A percentile compares a stretch with the other conserved stretches of the same genome.
Evolutionary conservation across 2,329 filamentous ascomycete genomes (phyloP).

Genomic region (Fusarium veterinarium): DNA sequence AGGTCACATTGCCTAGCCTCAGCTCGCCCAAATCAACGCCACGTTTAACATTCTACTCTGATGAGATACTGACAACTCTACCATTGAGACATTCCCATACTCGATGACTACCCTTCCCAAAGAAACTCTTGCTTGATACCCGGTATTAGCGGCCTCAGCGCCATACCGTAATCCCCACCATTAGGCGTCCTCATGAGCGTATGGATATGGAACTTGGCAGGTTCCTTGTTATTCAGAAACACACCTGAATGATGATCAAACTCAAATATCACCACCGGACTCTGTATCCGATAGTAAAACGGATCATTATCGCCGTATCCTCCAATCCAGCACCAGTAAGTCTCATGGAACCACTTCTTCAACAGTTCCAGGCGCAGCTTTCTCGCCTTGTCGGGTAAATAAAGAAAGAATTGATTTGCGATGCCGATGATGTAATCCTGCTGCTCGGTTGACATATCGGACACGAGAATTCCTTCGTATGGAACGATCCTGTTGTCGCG

Average conservation of each 20-base stretch:
- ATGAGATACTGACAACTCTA: accelerated
- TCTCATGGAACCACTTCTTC: slow-evolving; percentile 70
- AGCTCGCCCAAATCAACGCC: too few species aligned
- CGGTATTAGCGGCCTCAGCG: slow-evolving; percentile 54
- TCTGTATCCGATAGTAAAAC: slow-evolving; percentile 84
- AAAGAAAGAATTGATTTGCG: slow-evolving; percentile 71
- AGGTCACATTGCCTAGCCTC: not conserved
- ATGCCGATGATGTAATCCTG: slow-evolving; percentile 45
- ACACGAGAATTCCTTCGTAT: slow-evolving; percentile 73
- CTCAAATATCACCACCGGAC: slow-evolving; percentile 78
- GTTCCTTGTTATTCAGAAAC: slow-evolving; percentile 78
- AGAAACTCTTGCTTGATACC: slow-evolving; percentile 44
- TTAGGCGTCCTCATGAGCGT: slow-evolving; percentile 79
- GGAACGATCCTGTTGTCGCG: slow-evolving; percentile 82
- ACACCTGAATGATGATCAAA: slow-evolving; percentile 86
- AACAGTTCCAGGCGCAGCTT: slow-evolving; percentile 66
- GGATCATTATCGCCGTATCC: slow-evolving; percentile 73
- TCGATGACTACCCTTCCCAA: slow-evolving; percentile 28
- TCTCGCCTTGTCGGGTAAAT: slow-evolving; percentile 69
- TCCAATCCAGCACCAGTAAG: slow-evolving; percentile 85
- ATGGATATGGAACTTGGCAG: slow-evolving; percentile 83
- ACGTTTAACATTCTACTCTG: accelerated
- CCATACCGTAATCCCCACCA: slow-evolving; percentile 78
- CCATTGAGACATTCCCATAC: too few species aligned
- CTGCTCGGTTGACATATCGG: slow-evolving; percentile 60